Conservation (phyloP, 2,329 filamentous ascomycete species). For the Lachnum nothofagi region DNA sequence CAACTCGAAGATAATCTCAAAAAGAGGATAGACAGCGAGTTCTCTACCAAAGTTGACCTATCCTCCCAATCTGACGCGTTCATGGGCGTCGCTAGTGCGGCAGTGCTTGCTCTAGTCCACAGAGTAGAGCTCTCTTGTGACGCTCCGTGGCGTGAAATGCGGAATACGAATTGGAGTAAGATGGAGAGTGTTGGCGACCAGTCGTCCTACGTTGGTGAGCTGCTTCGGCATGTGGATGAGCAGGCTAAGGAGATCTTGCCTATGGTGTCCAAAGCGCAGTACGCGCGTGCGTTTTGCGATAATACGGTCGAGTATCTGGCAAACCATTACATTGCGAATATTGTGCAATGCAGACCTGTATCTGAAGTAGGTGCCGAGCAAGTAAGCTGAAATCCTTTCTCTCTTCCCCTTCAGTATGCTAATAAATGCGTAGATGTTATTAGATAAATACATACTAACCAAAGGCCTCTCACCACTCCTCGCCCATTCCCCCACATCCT, state of each 20-base stretch:
- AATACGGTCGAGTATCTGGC: conserved; percentile 88
- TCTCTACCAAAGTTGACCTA: conserved; percentile 73
- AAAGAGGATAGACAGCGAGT: conserved; percentile 75
- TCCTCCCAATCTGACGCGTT: conserved; percentile 93
- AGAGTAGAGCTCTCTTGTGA: conserved; percentile 80
- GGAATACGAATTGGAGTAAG: conserved; percentile 88
- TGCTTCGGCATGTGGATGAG: conserved; percentile 67
- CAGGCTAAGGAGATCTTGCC: conserved; percentile 70
- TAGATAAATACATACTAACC: conserved; percentile 88
- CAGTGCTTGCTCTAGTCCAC: conserved; percentile 77
- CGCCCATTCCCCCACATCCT: conserved; percentile 42
- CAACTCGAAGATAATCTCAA: conserved; percentile 95
- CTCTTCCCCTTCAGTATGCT: conserved; percentile 9
- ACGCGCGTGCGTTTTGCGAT: conserved; percentile 89
- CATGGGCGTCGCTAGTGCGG: conserved; percentile 86
- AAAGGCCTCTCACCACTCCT: conserved; percentile 71
- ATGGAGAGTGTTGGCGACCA: conserved; percentile 92
- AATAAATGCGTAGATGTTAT: conserved; percentile 63
- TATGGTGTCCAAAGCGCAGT: conserved; percentile 82
- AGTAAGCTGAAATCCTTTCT: conserved; percentile 40
- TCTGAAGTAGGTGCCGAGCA: conserved; percentile 93
- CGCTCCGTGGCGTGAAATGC: conserved; percentile 92
- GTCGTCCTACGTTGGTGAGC: conserved; percentile 81
- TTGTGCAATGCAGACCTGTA: conserved; percentile 84
- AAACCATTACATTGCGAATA: conserved; percentile 71